Conservation (phyloP, 257 asterid genomes). For the Plantago elongata region DNA sequence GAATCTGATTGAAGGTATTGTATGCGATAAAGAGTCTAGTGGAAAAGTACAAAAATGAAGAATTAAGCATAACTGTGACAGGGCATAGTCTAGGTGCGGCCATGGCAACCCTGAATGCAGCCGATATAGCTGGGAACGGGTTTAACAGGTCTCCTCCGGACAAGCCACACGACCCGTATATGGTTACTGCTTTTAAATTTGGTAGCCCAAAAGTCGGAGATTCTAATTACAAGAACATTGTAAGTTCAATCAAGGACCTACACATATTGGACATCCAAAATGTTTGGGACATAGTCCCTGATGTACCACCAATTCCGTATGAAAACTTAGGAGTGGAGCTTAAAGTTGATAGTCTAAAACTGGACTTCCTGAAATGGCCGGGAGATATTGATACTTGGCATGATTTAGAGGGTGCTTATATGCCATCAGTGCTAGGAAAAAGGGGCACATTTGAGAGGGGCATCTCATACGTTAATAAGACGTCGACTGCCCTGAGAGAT, state of each 20-base stretch:
- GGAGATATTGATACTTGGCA: slow-evolving; percentile 36
- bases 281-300: slow-evolving; percentile 34
- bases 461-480: slow-evolving; percentile 40
- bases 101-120: slow-evolving; percentile 43
- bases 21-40: slow-evolving; percentile 30
- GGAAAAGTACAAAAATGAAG: slow-evolving; percentile 36
- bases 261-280: slow-evolving; percentile 33
- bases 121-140: slow-evolving; percentile 42
- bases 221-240: slow-evolving; percentile 11
- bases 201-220: slow-evolving; percentile 49
- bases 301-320: slow-evolving; percentile 29
- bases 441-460: slow-evolving; percentile 33
- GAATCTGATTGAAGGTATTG: slow-evolving; percentile 29
- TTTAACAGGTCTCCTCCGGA: slow-evolving; percentile 23
- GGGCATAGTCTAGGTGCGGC: slow-evolving; percentile 75
- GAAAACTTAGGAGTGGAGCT: slow-evolving; percentile 24
- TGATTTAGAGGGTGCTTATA: slow-evolving; percentile 37
- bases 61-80: slow-evolving; percentile 53
- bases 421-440: slow-evolving; percentile 41
- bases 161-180: slow-evolving; percentile 20
- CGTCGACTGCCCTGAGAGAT: slow-evolving; percentile 23
- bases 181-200: slow-evolving; percentile 41
- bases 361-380: slow-evolving; percentile 26
- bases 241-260: slow-evolving; percentile 23
- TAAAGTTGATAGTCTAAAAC: slow-evolving; percentile 20